Percentiles rank a stretch among this genome's conserved stretches.
These are phyloP conservation scores for Bondarzewia mesenterica DNA, from an alignment of 1,284 basidiomycete genomes.

Conservation along the genomic window DNA sequence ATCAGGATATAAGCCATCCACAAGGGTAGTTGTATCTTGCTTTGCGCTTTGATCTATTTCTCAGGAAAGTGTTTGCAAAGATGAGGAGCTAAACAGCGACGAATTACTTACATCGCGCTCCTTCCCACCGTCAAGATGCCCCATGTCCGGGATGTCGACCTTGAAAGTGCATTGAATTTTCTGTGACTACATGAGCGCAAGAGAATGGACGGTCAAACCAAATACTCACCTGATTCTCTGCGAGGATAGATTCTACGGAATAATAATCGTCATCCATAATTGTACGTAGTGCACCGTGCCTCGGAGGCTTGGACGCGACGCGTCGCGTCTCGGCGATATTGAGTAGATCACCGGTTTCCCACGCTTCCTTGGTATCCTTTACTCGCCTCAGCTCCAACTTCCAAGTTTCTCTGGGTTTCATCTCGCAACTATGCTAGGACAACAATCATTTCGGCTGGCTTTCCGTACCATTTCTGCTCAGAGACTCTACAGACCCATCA, in stretches of 20 bases:
- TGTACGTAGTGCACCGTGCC: background rate
- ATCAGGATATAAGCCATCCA: slow-evolving; percentile 84
- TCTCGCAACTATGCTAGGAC: slow-evolving; percentile 1
- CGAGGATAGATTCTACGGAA: slow-evolving; percentile 79
- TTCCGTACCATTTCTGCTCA: background rate
- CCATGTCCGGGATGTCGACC: slow-evolving; percentile 76
- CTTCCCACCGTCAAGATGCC: slow-evolving; percentile 77
- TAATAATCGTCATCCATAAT: slow-evolving; percentile 83
- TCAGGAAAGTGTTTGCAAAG: background rate
- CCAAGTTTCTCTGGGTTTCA: background rate
- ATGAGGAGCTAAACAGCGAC: background rate
- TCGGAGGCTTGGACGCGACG: no score
- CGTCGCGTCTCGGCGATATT: slow-evolving; percentile 1
- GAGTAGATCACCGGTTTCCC: background rate
- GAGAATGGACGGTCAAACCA: background rate
- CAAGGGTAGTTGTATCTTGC: slow-evolving; percentile 74
- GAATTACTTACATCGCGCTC: slow-evolving; percentile 61
- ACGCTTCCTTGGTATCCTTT: background rate
- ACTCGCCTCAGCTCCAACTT: background rate
- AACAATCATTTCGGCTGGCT: background rate
- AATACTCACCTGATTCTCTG: slow-evolving; percentile 72
- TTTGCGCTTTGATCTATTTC: slow-evolving; percentile 58
- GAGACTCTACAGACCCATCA: background rate
- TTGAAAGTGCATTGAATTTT: slow-evolving; percentile 90
- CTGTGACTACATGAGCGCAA: slow-evolving; percentile 27